Evolutionary conservation across 306 rosid species (phyloP).

Genomic region (Sicyos baderoa): DNA sequence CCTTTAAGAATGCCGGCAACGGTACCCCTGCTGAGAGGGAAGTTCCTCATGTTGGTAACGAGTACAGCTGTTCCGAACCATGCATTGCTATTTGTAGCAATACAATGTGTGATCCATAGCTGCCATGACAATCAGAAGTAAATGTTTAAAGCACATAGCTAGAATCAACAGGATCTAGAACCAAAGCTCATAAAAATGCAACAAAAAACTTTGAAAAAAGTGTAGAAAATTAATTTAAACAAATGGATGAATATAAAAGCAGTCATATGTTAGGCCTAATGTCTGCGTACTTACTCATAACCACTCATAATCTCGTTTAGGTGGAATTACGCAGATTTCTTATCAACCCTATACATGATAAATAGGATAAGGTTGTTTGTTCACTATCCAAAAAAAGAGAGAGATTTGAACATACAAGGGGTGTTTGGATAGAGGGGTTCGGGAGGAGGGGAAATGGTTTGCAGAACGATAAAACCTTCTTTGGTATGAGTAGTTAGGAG

Average conservation of each 20-base stretch:
- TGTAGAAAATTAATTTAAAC: neutral
- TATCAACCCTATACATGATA: neutral
- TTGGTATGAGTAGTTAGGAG: no score
- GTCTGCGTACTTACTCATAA: neutral
- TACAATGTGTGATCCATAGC: constrained; percentile 57
- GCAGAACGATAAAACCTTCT: no score
- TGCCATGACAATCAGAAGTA: constrained; percentile 29
- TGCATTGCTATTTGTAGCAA: constrained; percentile 58
- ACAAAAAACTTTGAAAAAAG: neutral
- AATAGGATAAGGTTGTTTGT: neutral
- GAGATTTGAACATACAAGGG: neutral
- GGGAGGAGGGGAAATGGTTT: no score
- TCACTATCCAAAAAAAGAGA: neutral
- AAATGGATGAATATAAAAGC: neutral
- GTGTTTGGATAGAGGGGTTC: no score
- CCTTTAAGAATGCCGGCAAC: constrained; percentile 86
- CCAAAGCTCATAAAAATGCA: neutral
- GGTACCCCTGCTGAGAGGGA: constrained; percentile 76
- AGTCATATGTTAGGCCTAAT: neutral
- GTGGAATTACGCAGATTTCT: neutral
- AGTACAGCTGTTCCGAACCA: constrained; percentile 77
- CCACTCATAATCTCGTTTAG: neutral
- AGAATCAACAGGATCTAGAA: neutral
- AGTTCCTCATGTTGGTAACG: constrained; percentile 90
- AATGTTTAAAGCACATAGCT: constrained; percentile 17